Evolutionary conservation across 345 rosid species (phyloP), one percentile per base, ranked within the genome.

Genomic region (Populus pruinosa): DNA sequence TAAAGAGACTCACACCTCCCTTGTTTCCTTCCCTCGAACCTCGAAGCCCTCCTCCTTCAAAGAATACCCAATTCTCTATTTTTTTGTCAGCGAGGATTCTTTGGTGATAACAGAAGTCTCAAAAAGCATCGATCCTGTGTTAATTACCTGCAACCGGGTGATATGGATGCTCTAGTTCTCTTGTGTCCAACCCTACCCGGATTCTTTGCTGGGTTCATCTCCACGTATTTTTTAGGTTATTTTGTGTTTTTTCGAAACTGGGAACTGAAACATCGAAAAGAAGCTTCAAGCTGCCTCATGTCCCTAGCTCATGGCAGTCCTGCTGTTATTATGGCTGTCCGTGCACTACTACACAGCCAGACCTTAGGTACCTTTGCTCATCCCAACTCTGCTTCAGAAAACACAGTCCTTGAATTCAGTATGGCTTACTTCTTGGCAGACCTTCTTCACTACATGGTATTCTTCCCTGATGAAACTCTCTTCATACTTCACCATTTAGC

Each of bases 401-500:
- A 84, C 86, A 27, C 80, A 3, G 93, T 87, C 5, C 90, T 95
- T 33, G 96, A 95, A n/a, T 92, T 81, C 90, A 91, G 98, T 75
- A 83, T 86, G 75, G 94, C 89, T 16, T 95, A 91, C 79, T 95
- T 95, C 92, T 77, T 83, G 21, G 33, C 86, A 50, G 99, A 91
- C 85, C 90, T 93, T 36, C 61, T 90, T 35, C 99, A 95, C 80
- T 91, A 91, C 87, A 31, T 91, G 1, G 41, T 88, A 59, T 91
- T 91, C 86, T 64, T 81, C 85, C 99, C 94, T 6, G 70, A 29
- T 41, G 96, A 93, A 55, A 18, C 71, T 21, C 88, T 95, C 87
- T 92, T 95, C 89, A 90, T 93, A 64, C 83, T 90, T 85, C 99
- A 93, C 83, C 99, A 95, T 70, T n/a, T 89, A 2, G 96, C 92